Evolutionary conservation across 2,329 filamentous ascomycete species (phyloP).

Genomic region (Sclerotinia sclerotiorum): DNA sequence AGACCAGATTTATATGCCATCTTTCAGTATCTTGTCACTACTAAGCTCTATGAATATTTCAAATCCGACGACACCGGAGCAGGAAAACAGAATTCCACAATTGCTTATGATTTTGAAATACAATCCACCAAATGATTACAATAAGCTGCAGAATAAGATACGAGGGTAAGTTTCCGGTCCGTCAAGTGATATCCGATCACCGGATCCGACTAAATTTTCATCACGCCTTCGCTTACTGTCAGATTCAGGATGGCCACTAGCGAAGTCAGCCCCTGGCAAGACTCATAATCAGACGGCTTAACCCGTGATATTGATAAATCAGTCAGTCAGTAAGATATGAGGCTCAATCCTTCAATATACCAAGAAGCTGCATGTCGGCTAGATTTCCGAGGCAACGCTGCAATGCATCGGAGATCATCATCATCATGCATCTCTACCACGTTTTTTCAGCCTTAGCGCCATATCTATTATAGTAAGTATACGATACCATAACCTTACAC

Average conservation of each 20-base stretch:
- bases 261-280: not conserved
- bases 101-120: not conserved
- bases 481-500: not conserved
- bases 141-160: constrained; percentile 10
- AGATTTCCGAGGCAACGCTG: not conserved
- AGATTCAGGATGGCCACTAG: constrained; percentile 13
- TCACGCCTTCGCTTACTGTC: constrained; percentile 17
- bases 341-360: not conserved
- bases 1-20: constrained; percentile 13
- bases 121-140: not conserved
- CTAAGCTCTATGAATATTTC: constrained; percentile 3
- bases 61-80: constrained; percentile 12
- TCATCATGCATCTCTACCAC: constrained; percentile 14
- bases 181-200: not conserved
- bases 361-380: constrained; percentile 1
- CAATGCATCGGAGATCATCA: not conserved
- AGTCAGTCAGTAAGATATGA: not conserved
- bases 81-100: not conserved
- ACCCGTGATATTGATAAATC: not conserved
- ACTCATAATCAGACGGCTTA: not conserved
- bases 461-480: not conserved
- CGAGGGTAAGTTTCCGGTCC: not conserved
- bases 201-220: constrained; percentile 8
- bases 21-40: not conserved
- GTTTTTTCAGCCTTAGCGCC: constrained; percentile 6